Base-by-base conservation (phyloP, 495 filamentous ascomycete species). In the Stereocaulon alpinum region DNA sequence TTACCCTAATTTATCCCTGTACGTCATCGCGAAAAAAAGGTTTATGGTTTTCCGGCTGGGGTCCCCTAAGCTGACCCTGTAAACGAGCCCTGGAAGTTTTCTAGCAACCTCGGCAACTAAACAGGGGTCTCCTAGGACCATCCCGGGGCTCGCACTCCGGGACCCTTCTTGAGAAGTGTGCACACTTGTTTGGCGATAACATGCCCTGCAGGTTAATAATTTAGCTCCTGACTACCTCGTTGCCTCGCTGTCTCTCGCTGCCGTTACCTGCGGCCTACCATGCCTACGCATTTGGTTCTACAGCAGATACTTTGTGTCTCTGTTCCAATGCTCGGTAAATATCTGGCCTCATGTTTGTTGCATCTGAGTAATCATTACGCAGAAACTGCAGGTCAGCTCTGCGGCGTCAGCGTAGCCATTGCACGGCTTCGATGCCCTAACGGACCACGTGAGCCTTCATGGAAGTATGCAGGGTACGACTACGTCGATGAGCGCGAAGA, bases 351-450 rank as follows among this genome's bases (percentile, higher is more conserved):
- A 17, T 18, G n/a, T 44, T 18, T 44, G n/a, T 44, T 18, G 15
- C 12, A 17, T 44, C 18, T 44, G 42, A 5, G 18, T 4, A 44
- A n/a, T 44, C 15, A 44, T 18, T 22, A 56, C 24, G 7, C 12
- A 2, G 53, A 44, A 22, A 56, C 40, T 20, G 15, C 43, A 5
- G 44, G 53, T 44, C 40, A 56, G 40, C 37, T 56, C 14, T 56
- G 53, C 40, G 53, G 53, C 12, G 22, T 44, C 53, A 56, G 24
- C 27, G 43, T 56, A 27, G 40, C 22, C 40, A 56, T 56, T 14
- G 53, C 37, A 42, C 53, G 53, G 9, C 40, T 56, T 2, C 53
- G 53, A 18, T 24, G 53, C 9, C 24, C 27, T 4, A 40, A 44
- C 40, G 53, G 43, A 30, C 40, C 40, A 9, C 40, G 15, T 41